Evolutionary conservation across 2,329 filamentous ascomycete genomes (phyloP).

Genomic region (Penicillium frequentans): DNA sequence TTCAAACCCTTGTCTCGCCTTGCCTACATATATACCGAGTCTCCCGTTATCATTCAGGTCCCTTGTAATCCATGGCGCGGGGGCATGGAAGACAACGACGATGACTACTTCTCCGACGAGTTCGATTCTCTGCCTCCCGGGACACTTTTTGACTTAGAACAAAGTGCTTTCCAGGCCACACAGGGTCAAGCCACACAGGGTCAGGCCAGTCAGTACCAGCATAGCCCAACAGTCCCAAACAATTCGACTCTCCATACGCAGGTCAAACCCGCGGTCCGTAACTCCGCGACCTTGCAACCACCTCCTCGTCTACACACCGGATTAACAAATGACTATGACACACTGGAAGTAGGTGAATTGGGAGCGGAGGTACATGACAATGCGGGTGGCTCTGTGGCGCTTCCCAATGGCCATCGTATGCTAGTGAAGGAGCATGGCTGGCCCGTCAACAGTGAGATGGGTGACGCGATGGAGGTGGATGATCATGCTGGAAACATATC

Average conservation of each 20-base stretch:
- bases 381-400: conserved; percentile 17
- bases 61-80: conserved; percentile 35
- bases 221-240: neutral
- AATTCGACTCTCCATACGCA: conserved; percentile 4
- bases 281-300: conserved; percentile 23
- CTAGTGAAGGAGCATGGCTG: conserved; percentile 5
- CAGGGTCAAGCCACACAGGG: conserved; percentile 40
- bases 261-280: conserved; percentile 3
- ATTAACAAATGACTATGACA: conserved; percentile 43
- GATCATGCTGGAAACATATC: conserved; percentile 10
- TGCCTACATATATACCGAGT: neutral
- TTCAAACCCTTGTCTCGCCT: neutral
- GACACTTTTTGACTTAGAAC: conserved; percentile 46
- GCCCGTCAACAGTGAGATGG: conserved; percentile 8
- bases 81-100: conserved; percentile 50
- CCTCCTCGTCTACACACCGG: conserved; percentile 33
- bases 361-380: conserved; percentile 46
- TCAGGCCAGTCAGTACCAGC: conserved; percentile 23
- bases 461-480: conserved; percentile 23
- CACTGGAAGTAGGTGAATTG: conserved; percentile 44
- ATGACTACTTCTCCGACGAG: conserved; percentile 50
- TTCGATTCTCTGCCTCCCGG: conserved; percentile 46
- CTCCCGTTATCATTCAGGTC: neutral
- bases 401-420: conserved; percentile 8
- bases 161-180: conserved; percentile 47